A percentile compares a stretch with the other conserved stretches of the same genome.
phyloP scores from a whole-genome alignment of 1,284 basidiomycete species.

The Moesziomyces globuligerus region DNA sequence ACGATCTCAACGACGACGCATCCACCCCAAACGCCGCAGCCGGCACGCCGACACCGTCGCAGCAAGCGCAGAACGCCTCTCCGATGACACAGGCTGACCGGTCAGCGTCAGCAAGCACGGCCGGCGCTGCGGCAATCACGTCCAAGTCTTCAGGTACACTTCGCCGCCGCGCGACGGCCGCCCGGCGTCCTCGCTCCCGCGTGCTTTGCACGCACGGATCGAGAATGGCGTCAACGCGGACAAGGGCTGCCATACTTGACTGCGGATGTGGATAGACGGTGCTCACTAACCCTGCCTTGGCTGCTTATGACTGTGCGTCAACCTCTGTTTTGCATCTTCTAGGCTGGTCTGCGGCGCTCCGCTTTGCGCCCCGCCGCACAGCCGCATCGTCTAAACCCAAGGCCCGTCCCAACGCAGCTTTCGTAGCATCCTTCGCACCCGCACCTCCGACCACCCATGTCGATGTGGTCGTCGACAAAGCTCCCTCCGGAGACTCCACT shows the following conservation, averaged over 20 bases:
- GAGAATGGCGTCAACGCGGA: too few relatives aligned
- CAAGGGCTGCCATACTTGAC: neutral
- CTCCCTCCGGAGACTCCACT: too few relatives aligned
- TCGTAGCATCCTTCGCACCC: conserved; percentile 35
- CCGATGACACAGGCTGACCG: neutral
- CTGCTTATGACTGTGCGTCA: neutral
- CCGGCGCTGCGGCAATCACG: conserved; percentile 2
- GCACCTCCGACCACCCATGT: conserved; percentile 1
- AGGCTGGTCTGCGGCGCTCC: conserved; percentile 59
- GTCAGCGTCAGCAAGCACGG: neutral
- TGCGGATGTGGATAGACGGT: conserved; percentile 1
- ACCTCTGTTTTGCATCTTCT: too few relatives aligned
- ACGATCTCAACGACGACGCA: neutral
- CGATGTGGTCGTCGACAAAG: too few relatives aligned
- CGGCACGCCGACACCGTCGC: neutral
- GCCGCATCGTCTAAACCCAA: conserved; percentile 24
- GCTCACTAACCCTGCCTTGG: conserved; percentile 26
- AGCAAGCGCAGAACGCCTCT: neutral
- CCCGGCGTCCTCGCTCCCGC: conserved; percentile 1
- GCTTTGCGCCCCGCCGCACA: conserved; percentile 52
- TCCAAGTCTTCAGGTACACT: conserved; percentile 50
- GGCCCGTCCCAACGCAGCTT: conserved; percentile 32
- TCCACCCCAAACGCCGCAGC: neutral
- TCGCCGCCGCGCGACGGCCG: too few relatives aligned
- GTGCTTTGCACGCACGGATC: conserved; percentile 2